Base-by-base conservation (phyloP, 306 rosid genomes). In the Astragalus glycyphyllos region DNA sequence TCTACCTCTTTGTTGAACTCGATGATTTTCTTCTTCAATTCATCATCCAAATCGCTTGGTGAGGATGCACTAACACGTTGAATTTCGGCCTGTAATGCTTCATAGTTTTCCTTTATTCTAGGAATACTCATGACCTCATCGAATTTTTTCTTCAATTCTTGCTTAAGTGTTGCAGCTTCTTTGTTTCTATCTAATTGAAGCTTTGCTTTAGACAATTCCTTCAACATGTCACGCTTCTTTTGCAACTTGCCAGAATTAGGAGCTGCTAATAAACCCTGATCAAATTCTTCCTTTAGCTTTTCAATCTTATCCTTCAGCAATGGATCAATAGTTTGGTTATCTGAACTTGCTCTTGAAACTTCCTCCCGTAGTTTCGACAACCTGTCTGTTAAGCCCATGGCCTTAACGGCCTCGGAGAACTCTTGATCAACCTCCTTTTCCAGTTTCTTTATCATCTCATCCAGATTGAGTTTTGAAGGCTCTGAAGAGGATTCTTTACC, bases 241-340 rank as follows among this genome's bases (percentile, higher is more conserved):
- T 84, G 69, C 61, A 90, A 86, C 75, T 34, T 84, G 64, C 72
- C 79, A 50, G 82, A 84, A 69, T 87, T 94, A 34, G 97, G 87
- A 69, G 87, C 83, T 16, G 73, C 81, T n/a, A 80, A 47, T 64
- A 94, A 63, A 48, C 68, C 51, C 73, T 78, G 83, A 53, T 81
- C 77, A 76, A 91, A 83, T 66, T 86, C 96, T 16, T 56, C 83
- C 77, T 58, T 69, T 41, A 91, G 87, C 81, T 84, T 89, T 42
- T 84, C 84, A 41, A 87, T 56, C 90, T 89, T 80, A 20, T 58
- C 91, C 73, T 59, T 79, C 75, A 90, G 78, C 51, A 68, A 71
- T 41, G 92, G 90, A 75, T 86, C 85, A 65, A 78, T 7, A 42
- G 63, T 64, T 70, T 81, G 89, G 58, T 81, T 84, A 35, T 71